Percentiles rank a stretch among this genome's conserved stretches.
phyloP scores from a whole-genome alignment of 257 asterid genomes.

The Solanum piurae region DNA sequence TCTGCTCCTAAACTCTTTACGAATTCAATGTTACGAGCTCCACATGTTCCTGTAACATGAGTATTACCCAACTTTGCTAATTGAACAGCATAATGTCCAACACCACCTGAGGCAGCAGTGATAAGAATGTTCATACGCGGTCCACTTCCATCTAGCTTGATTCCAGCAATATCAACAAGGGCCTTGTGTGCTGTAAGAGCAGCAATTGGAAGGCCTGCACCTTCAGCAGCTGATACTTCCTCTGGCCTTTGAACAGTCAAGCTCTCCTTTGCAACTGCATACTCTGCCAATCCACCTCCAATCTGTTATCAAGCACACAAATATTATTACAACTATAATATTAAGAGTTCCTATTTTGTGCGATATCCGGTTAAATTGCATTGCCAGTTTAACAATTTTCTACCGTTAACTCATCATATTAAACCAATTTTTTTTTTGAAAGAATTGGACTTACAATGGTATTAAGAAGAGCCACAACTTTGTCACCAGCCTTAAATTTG shows the following conservation, averaged over 20 bases:
- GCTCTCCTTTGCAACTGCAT: constrained; percentile 34
- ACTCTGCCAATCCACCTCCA: constrained; percentile 54
- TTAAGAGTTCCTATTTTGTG: neutral
- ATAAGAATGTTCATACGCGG: constrained; percentile 46
- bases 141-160: constrained; percentile 40
- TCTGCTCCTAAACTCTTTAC: constrained; percentile 62
- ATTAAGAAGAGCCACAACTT: constrained; percentile 35
- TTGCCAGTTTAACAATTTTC: too few species aligned
- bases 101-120: constrained; percentile 68
- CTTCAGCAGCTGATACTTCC: constrained; percentile 55
- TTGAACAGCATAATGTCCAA: constrained; percentile 60
- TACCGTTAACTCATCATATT: too few species aligned
- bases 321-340: neutral
- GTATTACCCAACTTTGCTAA: constrained; percentile 59
- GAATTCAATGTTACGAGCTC: constrained; percentile 44
- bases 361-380: neutral
- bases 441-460: constrained; percentile 19
- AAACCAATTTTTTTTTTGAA: too few species aligned
- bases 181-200: constrained; percentile 54
- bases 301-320: neutral
- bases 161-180: constrained; percentile 38
- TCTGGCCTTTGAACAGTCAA: constrained; percentile 41
- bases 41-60: constrained; percentile 62
- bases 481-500: constrained; percentile 48
- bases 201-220: constrained; percentile 41